Percentiles rank a stretch among this genome's conserved stretches.
Evolutionary conservation across 2,329 filamentous ascomycete species (phyloP).

Genomic region (Biscogniauxia sp.): DNA sequence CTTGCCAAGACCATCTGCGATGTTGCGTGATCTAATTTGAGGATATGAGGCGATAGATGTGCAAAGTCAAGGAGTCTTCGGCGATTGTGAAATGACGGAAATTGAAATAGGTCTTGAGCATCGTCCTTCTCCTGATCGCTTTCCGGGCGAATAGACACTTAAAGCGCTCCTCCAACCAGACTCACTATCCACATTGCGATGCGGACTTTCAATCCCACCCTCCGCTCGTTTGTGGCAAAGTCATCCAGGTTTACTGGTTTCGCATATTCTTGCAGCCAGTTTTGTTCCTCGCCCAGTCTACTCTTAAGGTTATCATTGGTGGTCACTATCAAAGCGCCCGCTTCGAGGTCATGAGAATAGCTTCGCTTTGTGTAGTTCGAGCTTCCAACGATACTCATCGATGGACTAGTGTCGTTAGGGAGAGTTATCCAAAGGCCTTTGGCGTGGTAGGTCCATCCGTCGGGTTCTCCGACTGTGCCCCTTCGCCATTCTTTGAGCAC

Average conservation of each 20-base stretch:
- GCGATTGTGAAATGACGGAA: neutral
- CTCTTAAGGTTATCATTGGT: slow-evolving; percentile 68
- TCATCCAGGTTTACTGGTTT: slow-evolving; percentile 69
- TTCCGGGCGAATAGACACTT: slow-evolving; percentile 12
- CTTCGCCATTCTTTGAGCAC: slow-evolving; percentile 82
- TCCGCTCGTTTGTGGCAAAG: slow-evolving; percentile 75
- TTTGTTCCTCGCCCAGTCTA: slow-evolving; percentile 74
- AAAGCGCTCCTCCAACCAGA: slow-evolving; percentile 83
- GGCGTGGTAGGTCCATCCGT: slow-evolving; percentile 95
- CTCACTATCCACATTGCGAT: slow-evolving; percentile 93
- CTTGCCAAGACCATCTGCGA: neutral
- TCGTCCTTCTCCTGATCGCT: neutral
- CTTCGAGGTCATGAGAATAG: slow-evolving; percentile 89
- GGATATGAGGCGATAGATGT: neutral
- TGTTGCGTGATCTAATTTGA: neutral
- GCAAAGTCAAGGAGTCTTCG: neutral
- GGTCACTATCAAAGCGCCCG: slow-evolving; percentile 83
- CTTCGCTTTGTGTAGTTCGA: slow-evolving; percentile 95
- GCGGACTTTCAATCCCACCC: slow-evolving; percentile 80
- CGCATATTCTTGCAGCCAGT: slow-evolving; percentile 75
- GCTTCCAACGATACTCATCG: slow-evolving; percentile 81
- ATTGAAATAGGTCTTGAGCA: slow-evolving; percentile 2
- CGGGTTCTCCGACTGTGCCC: slow-evolving; percentile 76
- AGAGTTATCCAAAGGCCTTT: slow-evolving; percentile 92
- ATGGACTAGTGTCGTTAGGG: slow-evolving; percentile 62